Percentiles rank a stretch among this genome's conserved stretches.
Evolutionary conservation across 108 stramenopile genomes (phyloP).

Genomic region (Nannochloropsis salina): DNA sequence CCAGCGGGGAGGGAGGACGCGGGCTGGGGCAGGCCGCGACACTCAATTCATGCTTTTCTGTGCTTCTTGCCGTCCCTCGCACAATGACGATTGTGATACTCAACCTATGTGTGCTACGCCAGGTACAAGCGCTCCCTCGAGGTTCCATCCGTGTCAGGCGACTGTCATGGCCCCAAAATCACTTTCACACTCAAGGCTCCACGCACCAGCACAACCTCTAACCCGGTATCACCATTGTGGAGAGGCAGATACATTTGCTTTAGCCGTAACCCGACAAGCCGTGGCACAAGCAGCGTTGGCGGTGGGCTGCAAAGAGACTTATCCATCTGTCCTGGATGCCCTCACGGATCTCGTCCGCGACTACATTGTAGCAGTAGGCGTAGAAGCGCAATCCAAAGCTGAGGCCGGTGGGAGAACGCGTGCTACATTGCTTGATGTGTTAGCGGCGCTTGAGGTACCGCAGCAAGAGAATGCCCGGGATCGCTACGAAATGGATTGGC

Average conservation of each 20-base stretch:
- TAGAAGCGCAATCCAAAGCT: slow-evolving; percentile 15
- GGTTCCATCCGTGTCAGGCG: neutral
- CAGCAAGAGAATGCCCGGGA: neutral
- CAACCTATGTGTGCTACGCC: no score
- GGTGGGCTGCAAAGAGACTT: neutral
- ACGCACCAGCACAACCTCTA: neutral
- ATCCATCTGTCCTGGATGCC: slow-evolving; percentile 5
- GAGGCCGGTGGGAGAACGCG: neutral
- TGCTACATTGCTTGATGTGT: slow-evolving; percentile 3
- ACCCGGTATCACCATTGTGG: neutral
- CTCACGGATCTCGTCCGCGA: neutral
- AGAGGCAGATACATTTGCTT: neutral
- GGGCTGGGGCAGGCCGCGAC: no score
- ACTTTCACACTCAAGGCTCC: neutral
- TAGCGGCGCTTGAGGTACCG: neutral
- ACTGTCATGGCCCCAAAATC: neutral
- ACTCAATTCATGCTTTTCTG: no score
- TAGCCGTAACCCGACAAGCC: neutral
- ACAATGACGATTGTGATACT: no score
- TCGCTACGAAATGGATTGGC: neutral
- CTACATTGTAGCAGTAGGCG: neutral
- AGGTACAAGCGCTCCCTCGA: no score
- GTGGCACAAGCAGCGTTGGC: slow-evolving; percentile 11
- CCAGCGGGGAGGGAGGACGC: no score
- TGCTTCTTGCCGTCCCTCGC: no score